These are phyloP conservation scores for Verticillium zaregamsianum DNA, from an alignment of 2,329 filamentous ascomycete genomes.

Conservation along the genomic window DNA sequence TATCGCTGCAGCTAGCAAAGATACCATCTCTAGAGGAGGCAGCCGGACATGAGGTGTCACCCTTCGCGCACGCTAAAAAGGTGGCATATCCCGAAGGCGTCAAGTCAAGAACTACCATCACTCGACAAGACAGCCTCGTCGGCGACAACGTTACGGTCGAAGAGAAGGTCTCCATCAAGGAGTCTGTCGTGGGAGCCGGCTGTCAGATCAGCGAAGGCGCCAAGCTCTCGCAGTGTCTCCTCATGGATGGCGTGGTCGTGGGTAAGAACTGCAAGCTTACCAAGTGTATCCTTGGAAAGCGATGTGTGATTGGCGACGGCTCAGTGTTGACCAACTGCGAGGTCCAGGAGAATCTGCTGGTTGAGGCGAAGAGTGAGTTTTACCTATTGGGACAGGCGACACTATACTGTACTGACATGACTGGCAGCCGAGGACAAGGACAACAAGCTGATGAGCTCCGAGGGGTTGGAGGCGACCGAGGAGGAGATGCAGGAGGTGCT, in stretches of 20 bases:
- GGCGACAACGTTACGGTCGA: constrained; percentile 87
- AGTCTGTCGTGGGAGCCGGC: constrained; percentile 81
- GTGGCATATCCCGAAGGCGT: constrained; percentile 80
- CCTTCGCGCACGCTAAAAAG: constrained; percentile 75
- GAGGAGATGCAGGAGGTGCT: constrained; percentile 55
- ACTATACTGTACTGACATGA: background rate
- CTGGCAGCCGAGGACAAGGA: constrained; percentile 61
- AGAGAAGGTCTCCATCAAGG: constrained; percentile 88
- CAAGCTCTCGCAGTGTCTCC: constrained; percentile 77
- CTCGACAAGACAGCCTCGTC: constrained; percentile 74
- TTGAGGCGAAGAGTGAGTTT: constrained; percentile 68
- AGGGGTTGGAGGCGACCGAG: constrained; percentile 60
- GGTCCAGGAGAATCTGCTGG: constrained; percentile 83
- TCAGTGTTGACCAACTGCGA: constrained; percentile 83
- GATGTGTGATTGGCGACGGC: constrained; percentile 78
- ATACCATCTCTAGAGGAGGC: constrained; percentile 64
- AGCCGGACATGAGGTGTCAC: constrained; percentile 53
- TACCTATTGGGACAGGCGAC: background rate
- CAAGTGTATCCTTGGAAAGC: constrained; percentile 78
- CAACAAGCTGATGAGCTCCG: constrained; percentile 63
- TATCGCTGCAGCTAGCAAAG: constrained; percentile 84
- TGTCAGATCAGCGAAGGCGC: constrained; percentile 85
- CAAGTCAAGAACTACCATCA: constrained; percentile 76
- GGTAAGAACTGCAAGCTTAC: constrained; percentile 82
- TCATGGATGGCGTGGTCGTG: constrained; percentile 89